Conservation (phyloP, 2,329 filamentous ascomycete genomes). For the Hymenoscyphus scutula region DNA sequence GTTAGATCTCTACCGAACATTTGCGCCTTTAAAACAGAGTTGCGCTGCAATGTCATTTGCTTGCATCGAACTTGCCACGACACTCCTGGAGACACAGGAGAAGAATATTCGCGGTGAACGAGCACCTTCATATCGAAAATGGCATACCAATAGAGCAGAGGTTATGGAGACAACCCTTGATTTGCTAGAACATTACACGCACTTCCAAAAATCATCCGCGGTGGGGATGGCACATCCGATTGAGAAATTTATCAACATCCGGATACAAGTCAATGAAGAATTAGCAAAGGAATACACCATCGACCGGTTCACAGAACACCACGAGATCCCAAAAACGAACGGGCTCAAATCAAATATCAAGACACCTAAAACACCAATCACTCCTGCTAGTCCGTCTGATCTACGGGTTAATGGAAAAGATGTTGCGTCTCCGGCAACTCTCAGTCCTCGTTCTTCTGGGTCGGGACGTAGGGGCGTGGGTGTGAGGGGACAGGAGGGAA, state of each 20-base stretch:
- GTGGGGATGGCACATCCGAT: slow-evolving; percentile 71
- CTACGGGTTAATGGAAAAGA: slow-evolving; percentile 33
- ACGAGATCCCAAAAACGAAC: slow-evolving; percentile 40
- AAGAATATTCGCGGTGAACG: slow-evolving; percentile 47
- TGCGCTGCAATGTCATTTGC: slow-evolving; percentile 82
- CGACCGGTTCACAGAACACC: slow-evolving; percentile 63
- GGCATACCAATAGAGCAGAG: slow-evolving; percentile 46
- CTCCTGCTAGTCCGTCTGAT: slow-evolving; percentile 36
- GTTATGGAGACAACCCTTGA: slow-evolving; percentile 81
- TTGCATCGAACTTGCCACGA: slow-evolving; percentile 74
- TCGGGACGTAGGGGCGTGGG: slow-evolving; percentile 29
- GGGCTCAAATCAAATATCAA: slow-evolving; percentile 36
- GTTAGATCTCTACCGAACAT: slow-evolving; percentile 89
- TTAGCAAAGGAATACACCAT: slow-evolving; percentile 59
- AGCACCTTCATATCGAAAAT: slow-evolving; percentile 49
- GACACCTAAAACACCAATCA: slow-evolving; percentile 37
- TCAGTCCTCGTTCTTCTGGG: slow-evolving; percentile 34
- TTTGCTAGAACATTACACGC: slow-evolving; percentile 86
- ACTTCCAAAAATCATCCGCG: slow-evolving; percentile 72
- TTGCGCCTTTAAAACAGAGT: slow-evolving; percentile 85
- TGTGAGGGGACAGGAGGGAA: slow-evolving; percentile 58
- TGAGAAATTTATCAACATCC: slow-evolving; percentile 78
- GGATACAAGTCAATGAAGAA: slow-evolving; percentile 83
- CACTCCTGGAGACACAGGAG: slow-evolving; percentile 58
- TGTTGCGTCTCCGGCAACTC: slow-evolving; percentile 31